Percentiles rank a stretch among this genome's conserved stretches.
These are phyloP conservation scores for Podospora anserina DNA, from an alignment of 495 filamentous ascomycete species.

Conservation along the genomic window DNA sequence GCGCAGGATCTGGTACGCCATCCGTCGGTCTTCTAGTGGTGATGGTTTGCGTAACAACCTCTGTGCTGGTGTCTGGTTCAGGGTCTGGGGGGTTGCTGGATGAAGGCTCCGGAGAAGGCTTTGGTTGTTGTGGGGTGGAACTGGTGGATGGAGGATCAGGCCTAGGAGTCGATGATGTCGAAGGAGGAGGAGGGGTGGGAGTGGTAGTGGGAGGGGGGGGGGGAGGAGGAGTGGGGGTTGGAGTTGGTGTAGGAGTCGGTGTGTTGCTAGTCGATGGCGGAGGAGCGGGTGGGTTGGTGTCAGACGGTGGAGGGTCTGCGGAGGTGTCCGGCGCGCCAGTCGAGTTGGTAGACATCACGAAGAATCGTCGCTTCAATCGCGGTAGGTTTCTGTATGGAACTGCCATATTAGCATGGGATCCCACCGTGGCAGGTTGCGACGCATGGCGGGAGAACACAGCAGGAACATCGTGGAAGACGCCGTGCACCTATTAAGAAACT, in stretches of 20 bases:
- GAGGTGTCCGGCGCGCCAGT: conserved; percentile 17
- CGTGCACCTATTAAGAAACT: conserved; percentile 9
- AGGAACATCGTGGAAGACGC: conserved; percentile 26
- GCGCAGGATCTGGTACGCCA: background rate
- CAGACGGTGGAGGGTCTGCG: conserved; percentile 9
- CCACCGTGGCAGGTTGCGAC: conserved; percentile 24
- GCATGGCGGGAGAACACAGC: conserved; percentile 25
- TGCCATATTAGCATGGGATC: conserved; percentile 40
- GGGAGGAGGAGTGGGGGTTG: conserved; percentile 17
- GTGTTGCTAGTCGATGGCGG: background rate
- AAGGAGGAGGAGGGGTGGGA: background rate
- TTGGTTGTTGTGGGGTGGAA: background rate
- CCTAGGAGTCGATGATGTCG: background rate
- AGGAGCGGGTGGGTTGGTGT: conserved; percentile 12
- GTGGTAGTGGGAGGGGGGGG: conserved; percentile 1
- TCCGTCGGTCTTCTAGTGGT: background rate
- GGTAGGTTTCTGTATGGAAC: conserved; percentile 34
- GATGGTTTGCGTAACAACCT: background rate
- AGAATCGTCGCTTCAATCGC: conserved; percentile 35
- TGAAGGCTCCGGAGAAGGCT: conserved; percentile 22
- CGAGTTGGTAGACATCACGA: conserved; percentile 49
- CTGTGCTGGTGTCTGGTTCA: conserved; percentile 7
- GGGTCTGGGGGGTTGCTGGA: conserved; percentile 22
- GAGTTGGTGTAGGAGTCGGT: conserved; percentile 9
- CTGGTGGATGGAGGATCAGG: background rate